These are phyloP conservation scores for Yarrowia porcina DNA, from an alignment of 805 yeast species.

Conservation along the genomic window DNA sequence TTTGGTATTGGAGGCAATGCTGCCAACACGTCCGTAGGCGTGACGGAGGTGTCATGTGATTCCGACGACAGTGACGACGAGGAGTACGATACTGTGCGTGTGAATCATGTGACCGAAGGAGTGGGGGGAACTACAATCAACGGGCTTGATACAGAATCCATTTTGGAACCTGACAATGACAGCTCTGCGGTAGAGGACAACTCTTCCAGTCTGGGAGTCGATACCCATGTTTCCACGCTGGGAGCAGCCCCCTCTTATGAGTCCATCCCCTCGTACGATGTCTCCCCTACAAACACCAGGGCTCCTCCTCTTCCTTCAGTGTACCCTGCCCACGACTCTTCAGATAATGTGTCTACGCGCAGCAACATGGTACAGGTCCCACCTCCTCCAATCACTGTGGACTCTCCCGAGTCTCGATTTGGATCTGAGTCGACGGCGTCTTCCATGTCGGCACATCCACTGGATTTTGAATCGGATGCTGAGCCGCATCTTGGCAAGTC, in stretches of 20 bases:
- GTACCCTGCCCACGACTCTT: background rate
- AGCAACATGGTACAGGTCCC: background rate
- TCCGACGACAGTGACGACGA: background rate
- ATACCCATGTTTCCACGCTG: background rate
- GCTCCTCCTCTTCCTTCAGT: background rate
- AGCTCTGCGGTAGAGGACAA: background rate
- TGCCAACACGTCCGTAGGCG: background rate
- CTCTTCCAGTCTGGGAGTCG: background rate
- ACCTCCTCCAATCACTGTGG: conserved; percentile 2
- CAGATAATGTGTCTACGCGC: background rate
- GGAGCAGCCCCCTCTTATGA: background rate
- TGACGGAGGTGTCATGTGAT: conserved; percentile 4
- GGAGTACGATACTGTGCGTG: background rate
- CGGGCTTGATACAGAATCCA: background rate
- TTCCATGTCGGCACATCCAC: background rate
- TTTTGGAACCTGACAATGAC: background rate
- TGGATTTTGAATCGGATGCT: conserved; percentile 15
- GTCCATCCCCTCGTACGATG: background rate
- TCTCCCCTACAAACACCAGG: background rate
- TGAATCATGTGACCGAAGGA: background rate
- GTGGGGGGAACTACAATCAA: background rate
- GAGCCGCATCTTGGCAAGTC: conserved; percentile 9
- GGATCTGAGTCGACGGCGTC: background rate
- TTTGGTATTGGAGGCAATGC: conserved; percentile 2
- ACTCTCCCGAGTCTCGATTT: conserved; percentile 7